These are phyloP conservation scores for Populus alba DNA, from an alignment of 345 rosid species.

Conservation along the genomic window DNA sequence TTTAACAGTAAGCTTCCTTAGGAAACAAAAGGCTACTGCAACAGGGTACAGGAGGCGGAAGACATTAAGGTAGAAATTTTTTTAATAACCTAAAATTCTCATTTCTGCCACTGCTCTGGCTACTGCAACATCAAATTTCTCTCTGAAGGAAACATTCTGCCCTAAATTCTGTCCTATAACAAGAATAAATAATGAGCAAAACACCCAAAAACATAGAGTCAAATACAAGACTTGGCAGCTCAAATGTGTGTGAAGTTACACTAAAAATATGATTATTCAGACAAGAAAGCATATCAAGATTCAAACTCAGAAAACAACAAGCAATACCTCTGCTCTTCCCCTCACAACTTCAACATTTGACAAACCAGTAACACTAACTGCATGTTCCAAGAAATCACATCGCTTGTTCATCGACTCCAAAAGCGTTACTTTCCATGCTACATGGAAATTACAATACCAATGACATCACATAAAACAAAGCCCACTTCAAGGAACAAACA, in stretches of 20 bases:
- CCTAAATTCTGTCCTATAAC: slow-evolving; percentile 69
- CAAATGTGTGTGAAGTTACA: not conserved
- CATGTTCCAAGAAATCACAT: slow-evolving; percentile 83
- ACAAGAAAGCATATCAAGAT: not conserved
- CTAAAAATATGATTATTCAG: not conserved
- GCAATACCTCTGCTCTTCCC: slow-evolving; percentile 88
- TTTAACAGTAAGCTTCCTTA: slow-evolving; percentile 9
- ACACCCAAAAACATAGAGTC: not conserved
- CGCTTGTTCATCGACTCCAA: slow-evolving; percentile 86
- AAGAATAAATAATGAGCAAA: slow-evolving; percentile 10
- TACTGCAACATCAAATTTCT: slow-evolving; percentile 79
- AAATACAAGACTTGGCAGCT: not conserved
- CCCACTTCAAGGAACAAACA: not conserved
- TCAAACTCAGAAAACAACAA: not conserved
- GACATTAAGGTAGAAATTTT: slow-evolving; percentile 1
- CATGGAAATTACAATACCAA: not conserved
- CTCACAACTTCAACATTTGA: slow-evolving; percentile 65
- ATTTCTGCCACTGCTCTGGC: slow-evolving; percentile 98
- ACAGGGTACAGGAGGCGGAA: not conserved
- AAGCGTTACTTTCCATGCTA: slow-evolving; percentile 86
- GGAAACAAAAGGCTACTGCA: no score
- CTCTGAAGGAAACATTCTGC: slow-evolving; percentile 56
- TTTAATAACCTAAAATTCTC: slow-evolving; percentile 72
- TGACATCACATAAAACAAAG: not conserved
- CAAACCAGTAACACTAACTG: slow-evolving; percentile 52